phyloP scores from a whole-genome alignment of 2,329 filamentous ascomycete genomes.

The Sporothrix schenckii region DNA sequence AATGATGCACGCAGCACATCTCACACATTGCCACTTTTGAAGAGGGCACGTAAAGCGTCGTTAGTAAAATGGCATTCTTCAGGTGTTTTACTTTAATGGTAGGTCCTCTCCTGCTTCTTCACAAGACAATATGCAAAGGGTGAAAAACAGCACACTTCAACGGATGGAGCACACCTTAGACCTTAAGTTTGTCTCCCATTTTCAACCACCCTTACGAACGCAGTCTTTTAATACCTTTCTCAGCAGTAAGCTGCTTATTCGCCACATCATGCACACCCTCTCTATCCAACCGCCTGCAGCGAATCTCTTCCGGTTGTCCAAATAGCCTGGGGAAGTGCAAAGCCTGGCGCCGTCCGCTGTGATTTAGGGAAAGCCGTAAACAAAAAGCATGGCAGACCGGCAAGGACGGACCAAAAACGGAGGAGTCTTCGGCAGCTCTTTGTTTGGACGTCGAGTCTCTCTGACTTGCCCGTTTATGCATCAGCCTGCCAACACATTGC shows the following conservation, averaged over 20 bases:
- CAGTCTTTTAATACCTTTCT: neutral
- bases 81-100: neutral
- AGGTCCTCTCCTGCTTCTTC: too few species aligned
- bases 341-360: neutral
- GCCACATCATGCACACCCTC: neutral
- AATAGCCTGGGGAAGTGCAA: too few species aligned
- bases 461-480: constrained; percentile 6
- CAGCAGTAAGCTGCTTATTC: neutral
- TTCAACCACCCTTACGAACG: too few species aligned
- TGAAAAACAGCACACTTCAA: too few species aligned
- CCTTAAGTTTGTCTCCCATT: too few species aligned
- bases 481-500: constrained; percentile 7
- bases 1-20: neutral
- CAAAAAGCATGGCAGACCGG: neutral
- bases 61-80: too few species aligned
- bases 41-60: too few species aligned
- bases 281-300: constrained; percentile 1
- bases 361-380: neutral
- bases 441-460: constrained; percentile 6
- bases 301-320: neutral
- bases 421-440: constrained; percentile 20
- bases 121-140: too few species aligned
- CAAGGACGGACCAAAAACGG: constrained; percentile 12
- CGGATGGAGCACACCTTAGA: too few species aligned
- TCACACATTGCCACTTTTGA: neutral